Evolutionary conservation across 2,329 filamentous ascomycete species (phyloP).

Genomic region (Diaporthe amygdali): DNA sequence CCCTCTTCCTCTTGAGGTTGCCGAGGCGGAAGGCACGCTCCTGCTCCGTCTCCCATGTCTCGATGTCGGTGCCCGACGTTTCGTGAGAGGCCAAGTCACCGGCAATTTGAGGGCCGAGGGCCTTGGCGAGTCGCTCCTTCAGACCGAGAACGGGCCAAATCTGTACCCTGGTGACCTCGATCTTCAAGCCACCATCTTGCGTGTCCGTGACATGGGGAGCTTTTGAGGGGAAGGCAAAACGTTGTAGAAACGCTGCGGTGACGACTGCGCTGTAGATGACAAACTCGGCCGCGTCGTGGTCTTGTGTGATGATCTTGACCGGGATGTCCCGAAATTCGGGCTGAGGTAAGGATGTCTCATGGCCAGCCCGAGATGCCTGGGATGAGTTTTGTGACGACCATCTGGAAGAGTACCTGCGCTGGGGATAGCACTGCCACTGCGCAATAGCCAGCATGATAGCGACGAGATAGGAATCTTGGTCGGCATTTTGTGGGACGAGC

Average conservation of each 20-base stretch:
- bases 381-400: slow-evolving; percentile 33
- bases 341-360: slow-evolving; percentile 22
- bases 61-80: slow-evolving; percentile 39
- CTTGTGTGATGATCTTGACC: slow-evolving; percentile 56
- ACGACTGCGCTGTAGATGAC: slow-evolving; percentile 58
- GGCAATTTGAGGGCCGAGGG: slow-evolving; percentile 56
- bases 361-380: slow-evolving; percentile 19
- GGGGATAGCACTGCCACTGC: slow-evolving; percentile 56
- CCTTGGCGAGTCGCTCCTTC: slow-evolving; percentile 59
- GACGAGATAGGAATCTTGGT: slow-evolving; percentile 59
- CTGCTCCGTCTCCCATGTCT: slow-evolving; percentile 49
- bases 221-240: slow-evolving; percentile 55
- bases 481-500: slow-evolving; percentile 51
- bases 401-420: slow-evolving; percentile 18
- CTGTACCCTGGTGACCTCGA: slow-evolving; percentile 54
- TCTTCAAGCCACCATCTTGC: slow-evolving; percentile 43
- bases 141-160: slow-evolving; percentile 62
- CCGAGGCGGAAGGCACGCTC: slow-evolving; percentile 27
- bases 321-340: slow-evolving; percentile 52
- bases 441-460: slow-evolving; percentile 62
- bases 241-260: slow-evolving; percentile 52
- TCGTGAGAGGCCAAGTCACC: slow-evolving; percentile 40
- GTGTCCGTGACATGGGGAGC: slow-evolving; percentile 36
- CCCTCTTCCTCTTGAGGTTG: slow-evolving; percentile 40
- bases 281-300: slow-evolving; percentile 53